A percentile compares a stretch with the other conserved stretches of the same genome.
Conservation (phyloP, 306 rosid genomes). For the Lathyrus aphaca region DNA sequence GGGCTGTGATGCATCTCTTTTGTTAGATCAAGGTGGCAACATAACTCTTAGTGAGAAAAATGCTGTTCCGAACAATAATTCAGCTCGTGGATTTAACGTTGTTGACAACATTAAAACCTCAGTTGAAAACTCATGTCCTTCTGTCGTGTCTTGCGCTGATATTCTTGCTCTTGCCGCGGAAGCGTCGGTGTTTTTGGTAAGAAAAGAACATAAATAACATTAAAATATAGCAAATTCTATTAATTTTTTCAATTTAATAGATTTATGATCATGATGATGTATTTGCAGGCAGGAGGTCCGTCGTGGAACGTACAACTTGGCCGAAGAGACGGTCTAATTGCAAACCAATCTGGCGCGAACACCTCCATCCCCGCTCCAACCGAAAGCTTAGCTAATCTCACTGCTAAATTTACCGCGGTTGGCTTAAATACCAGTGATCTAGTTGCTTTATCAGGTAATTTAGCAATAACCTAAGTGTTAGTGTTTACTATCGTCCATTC, state of each 20-base stretch:
- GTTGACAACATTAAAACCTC: constrained; percentile 74
- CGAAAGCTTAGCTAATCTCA: constrained; percentile 56
- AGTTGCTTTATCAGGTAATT: constrained; percentile 70
- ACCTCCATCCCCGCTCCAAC: constrained; percentile 59
- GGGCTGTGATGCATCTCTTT: constrained; percentile 83
- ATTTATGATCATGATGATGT: background rate
- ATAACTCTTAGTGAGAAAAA: constrained; percentile 71
- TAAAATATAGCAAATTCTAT: too few relatives aligned
- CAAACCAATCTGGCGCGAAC: constrained; percentile 71
- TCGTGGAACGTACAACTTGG: constrained; percentile 74
- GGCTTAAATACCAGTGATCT: constrained; percentile 68
- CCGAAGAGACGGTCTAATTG: constrained; percentile 65
- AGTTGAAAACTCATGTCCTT: constrained; percentile 66
- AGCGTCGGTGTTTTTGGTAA: constrained; percentile 64
- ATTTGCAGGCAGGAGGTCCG: constrained; percentile 65
- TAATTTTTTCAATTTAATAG: too few relatives aligned
- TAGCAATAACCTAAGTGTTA: too few relatives aligned
- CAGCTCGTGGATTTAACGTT: constrained; percentile 61
- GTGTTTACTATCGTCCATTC: background rate
- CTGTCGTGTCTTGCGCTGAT: constrained; percentile 81
- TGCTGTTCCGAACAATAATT: constrained; percentile 58
- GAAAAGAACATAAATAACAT: too few relatives aligned
- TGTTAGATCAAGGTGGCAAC: constrained; percentile 56
- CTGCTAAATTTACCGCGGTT: constrained; percentile 64
- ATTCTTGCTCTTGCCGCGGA: constrained; percentile 71